Percentiles rank a stretch among this genome's conserved stretches.
Evolutionary conservation across 2,329 filamentous ascomycete species (phyloP).

Genomic region (Chrysoporthe austroafricana): DNA sequence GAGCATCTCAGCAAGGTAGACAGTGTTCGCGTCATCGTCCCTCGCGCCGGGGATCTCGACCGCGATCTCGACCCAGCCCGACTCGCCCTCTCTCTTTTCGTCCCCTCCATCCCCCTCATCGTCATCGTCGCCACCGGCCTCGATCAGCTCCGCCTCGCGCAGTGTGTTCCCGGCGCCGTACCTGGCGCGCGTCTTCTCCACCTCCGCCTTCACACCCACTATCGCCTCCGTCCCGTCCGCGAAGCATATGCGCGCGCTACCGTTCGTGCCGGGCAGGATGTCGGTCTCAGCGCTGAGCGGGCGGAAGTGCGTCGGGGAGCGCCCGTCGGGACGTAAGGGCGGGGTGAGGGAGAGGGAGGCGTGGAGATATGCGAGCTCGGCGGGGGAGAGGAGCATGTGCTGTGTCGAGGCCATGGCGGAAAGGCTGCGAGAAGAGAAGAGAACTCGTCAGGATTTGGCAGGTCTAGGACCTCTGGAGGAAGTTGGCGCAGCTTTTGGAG

Average conservation of each 20-base stretch:
- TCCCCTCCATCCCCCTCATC: slow-evolving; percentile 46
- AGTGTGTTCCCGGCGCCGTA: slow-evolving; percentile 36
- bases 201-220: slow-evolving; percentile 93
- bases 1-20: slow-evolving; percentile 87
- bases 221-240: slow-evolving; percentile 95
- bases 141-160: slow-evolving; percentile 31
- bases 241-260: slow-evolving; percentile 91
- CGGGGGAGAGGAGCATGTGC: slow-evolving; percentile 82
- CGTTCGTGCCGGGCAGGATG: slow-evolving; percentile 86
- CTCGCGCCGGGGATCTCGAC: slow-evolving; percentile 90
- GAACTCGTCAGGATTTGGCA: background rate
- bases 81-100: slow-evolving; percentile 48
- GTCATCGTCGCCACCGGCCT: slow-evolving; percentile 38
- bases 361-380: slow-evolving; percentile 95
- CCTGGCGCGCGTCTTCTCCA: slow-evolving; percentile 67
- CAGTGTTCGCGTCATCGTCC: slow-evolving; percentile 87
- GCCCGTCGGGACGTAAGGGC: slow-evolving; percentile 88
- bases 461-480: background rate
- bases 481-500: background rate
- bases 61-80: slow-evolving; percentile 84
- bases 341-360: slow-evolving; percentile 79
- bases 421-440: background rate
- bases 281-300: slow-evolving; percentile 88
- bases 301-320: slow-evolving; percentile 82
- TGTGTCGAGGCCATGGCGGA: slow-evolving; percentile 64